Base-by-base conservation (phyloP, 306 rosid genomes). In the Cucumis hystrix region DNA sequence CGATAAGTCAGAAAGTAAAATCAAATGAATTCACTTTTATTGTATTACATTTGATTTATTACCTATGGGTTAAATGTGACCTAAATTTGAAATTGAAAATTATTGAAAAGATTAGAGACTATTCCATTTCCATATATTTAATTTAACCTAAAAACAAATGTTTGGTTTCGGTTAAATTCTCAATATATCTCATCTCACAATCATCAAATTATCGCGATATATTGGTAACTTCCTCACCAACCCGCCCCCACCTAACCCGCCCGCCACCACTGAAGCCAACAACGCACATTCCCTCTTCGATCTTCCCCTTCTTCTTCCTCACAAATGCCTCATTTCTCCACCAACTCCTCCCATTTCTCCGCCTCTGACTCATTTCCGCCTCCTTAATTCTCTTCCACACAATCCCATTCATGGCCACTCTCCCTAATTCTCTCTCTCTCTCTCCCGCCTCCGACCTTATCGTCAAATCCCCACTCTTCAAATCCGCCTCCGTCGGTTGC, bases 341-440 rank as follows among this genome's bases (percentile, higher is more conserved):
- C 39, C 57, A 21, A 69, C 56, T 20, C 51, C 20, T 43, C 55
- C 37, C 74, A 20, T 20, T 40, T 16, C 60, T 30, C 57, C 77
- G 21, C 23, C 75, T 13, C 58, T 39, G 10, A 7, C 30, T 7
- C 16, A 40, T 8, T 70, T 7, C 40, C 58, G 13, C 39, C 41
- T 43, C 75, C 59, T 10, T 39, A 37, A 18, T 4, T 18, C 15
- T 23, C 55, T 45, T 21, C 78, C 77, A 0, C 12, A 57, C 0
- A 16, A n/a, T 43, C 66, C 7, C 72, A 4, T 39, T 82, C 79
- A 86, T 91, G 97, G 90, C 92, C 69, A 84, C 97, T 75, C 49
- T 87, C 0, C 58, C 89, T 10, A 70, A 80, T 66, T 79, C 83
- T 25, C 68, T 85, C 82, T 84, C 84, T 56, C 80, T 87, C 51